Conservation (phyloP, 441 rosid genomes). For the Capsella rubella region DNA sequence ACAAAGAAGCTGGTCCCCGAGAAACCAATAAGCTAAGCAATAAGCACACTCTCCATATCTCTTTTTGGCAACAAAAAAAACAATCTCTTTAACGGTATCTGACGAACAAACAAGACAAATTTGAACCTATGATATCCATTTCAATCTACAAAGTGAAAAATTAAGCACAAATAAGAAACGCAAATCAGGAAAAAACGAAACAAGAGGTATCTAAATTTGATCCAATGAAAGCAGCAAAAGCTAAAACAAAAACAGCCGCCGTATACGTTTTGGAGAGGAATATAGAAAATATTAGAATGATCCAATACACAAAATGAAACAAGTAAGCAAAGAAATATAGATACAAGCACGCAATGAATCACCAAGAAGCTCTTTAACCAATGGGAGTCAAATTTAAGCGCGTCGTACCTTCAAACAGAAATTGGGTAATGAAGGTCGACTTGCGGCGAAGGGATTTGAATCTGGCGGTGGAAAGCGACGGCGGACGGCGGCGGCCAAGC, state of each 20-base stretch:
- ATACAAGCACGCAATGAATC: conserved; percentile 25
- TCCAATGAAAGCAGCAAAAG: conserved; percentile 22
- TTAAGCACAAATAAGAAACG: background rate
- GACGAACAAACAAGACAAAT: conserved; percentile 1
- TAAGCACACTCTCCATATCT: background rate
- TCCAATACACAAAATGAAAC: background rate
- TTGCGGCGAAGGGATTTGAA: background rate
- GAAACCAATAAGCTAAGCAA: background rate
- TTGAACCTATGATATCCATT: background rate
- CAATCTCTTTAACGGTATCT: background rate
- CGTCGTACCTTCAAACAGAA: conserved; percentile 21
- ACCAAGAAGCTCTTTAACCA: conserved; percentile 16
- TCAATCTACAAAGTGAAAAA: background rate
- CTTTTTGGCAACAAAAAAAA: background rate
- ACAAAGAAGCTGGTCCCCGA: background rate
- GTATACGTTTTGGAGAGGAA: conserved; percentile 11
- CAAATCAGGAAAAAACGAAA: conserved; percentile 6
- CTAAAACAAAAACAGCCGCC: conserved; percentile 1
- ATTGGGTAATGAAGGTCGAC: conserved; percentile 25
- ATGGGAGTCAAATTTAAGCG: conserved; percentile 16
- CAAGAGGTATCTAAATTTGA: conserved; percentile 14
- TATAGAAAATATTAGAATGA: background rate
- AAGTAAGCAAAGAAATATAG: conserved; percentile 4
- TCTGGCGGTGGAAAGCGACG: conserved; percentile 34
- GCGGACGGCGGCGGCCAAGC: conserved; percentile 41